Conservation (phyloP, 805 yeast species). For the Metschnikowia amazonensis region DNA sequence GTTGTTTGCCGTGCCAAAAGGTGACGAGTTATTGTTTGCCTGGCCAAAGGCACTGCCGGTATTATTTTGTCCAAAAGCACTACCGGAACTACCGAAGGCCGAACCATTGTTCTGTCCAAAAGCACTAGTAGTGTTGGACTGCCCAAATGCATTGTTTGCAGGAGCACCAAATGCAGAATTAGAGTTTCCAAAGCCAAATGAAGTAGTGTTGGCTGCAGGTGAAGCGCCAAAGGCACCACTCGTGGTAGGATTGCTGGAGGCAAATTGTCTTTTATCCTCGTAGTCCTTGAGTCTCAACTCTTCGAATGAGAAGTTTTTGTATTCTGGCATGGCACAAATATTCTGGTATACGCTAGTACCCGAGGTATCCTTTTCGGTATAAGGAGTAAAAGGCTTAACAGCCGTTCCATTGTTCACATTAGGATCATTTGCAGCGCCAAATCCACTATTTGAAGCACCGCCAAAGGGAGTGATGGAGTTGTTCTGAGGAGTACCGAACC, state of each 20-base stretch:
- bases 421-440: constrained; percentile 22
- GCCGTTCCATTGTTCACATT: constrained; percentile 63
- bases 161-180: constrained; percentile 20
- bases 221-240: constrained; percentile 24
- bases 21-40: constrained; percentile 12
- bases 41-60: constrained; percentile 21
- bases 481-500: constrained; percentile 22
- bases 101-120: constrained; percentile 24
- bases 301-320: constrained; percentile 73
- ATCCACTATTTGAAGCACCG: constrained; percentile 20
- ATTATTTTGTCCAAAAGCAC: constrained; percentile 24
- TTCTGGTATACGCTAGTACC: constrained; percentile 61
- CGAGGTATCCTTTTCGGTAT: constrained; percentile 65
- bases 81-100: constrained; percentile 1
- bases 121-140: constrained; percentile 17
- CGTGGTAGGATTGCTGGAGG: constrained; percentile 33
- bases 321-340: constrained; percentile 88
- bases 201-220: constrained; percentile 11
- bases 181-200: constrained; percentile 9
- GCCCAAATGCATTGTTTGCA: constrained; percentile 39
- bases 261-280: constrained; percentile 62
- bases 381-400: constrained; percentile 63
- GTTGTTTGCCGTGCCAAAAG: constrained; percentile 15
- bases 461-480: constrained; percentile 21
- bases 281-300: constrained; percentile 90